Evolutionary conservation across 441 rosid species (phyloP).

Genomic region (Populus tomentosa): DNA sequence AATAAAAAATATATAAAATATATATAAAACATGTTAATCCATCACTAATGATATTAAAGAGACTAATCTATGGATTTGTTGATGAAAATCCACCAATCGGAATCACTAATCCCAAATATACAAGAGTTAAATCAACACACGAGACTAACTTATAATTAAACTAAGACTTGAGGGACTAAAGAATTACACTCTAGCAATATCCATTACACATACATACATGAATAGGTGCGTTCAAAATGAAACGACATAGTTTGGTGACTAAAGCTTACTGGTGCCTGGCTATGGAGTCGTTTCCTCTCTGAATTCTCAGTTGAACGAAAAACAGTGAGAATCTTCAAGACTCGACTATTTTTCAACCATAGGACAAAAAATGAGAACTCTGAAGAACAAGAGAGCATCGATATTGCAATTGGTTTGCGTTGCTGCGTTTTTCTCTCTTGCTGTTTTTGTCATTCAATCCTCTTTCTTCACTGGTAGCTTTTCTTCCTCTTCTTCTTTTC

Average conservation of each 20-base stretch:
- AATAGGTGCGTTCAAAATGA: too few relatives aligned
- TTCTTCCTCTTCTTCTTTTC: neutral
- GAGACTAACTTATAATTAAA: too few relatives aligned
- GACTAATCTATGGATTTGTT: too few relatives aligned
- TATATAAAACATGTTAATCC: too few relatives aligned
- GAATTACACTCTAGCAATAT: too few relatives aligned
- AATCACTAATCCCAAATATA: too few relatives aligned
- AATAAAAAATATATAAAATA: too few relatives aligned
- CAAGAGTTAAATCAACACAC: too few relatives aligned
- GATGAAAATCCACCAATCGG: too few relatives aligned
- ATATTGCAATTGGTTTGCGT: constrained; percentile 50
- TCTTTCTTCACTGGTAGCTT: constrained; percentile 60
- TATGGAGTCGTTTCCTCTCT: neutral
- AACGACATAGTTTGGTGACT: neutral
- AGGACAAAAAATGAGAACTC: constrained; percentile 36
- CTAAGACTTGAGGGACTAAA: too few relatives aligned
- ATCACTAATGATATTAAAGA: too few relatives aligned
- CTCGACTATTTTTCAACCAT: neutral
- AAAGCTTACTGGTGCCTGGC: neutral
- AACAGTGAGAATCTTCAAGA: neutral
- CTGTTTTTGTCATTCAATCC: constrained; percentile 64
- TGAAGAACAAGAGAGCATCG: constrained; percentile 37
- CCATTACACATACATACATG: too few relatives aligned
- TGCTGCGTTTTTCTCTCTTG: constrained; percentile 49
- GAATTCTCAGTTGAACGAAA: neutral